Base-by-base conservation (phyloP, 257 asterid species). In the Voacanga thouarsii region DNA sequence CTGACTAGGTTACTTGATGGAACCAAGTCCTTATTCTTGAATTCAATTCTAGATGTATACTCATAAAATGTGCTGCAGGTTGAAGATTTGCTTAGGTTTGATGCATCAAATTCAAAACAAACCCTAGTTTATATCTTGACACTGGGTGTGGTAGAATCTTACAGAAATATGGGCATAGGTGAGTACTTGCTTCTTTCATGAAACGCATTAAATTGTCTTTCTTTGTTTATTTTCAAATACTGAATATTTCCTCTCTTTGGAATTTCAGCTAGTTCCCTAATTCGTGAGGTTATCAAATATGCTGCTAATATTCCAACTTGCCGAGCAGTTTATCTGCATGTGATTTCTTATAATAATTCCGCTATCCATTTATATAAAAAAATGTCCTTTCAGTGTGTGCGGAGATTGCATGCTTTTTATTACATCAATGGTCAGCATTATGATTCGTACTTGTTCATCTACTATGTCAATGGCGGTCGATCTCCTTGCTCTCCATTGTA, bases 401-500 rank as follows among this genome's bases (percentile, higher is more conserved):
- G 96, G 83, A 86, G 93, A 86, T 83, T 93, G 79, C 86, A 88
- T 81, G 86, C 85, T 64, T 96, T 96, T 84, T 96, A 93, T 84
- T 88, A 79, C 76, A 96, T 96, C 82, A 85, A 93, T 5, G 97
- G 94, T 65, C 98, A 92, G 79, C 92, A 90, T 72, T 89, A 88
- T 44, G 99, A 96, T 86, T 88, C 99, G 3, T 93, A 87, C 89
- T 86, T 96, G 89, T 96, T 93, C 84, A 94, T 96, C 84, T 96
- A 90, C 89, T 93, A 89, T 77, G 97, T 93, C 77, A 96, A 96
- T 76, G 97, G 96, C 15, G 94, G 97, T 50, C 96, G 97, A 75
- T 93, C 99, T 83, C 95, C 97, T 61, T 96, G 99, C 91, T 96
- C 97, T 64, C 96, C 93, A 16, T 78, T 93, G 98, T 96, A 88